A percentile compares a stretch with the other conserved stretches of the same genome.
These are phyloP conservation scores for Trametes pubescens DNA, from an alignment of 1,284 basidiomycete genomes.

Conservation along the genomic window DNA sequence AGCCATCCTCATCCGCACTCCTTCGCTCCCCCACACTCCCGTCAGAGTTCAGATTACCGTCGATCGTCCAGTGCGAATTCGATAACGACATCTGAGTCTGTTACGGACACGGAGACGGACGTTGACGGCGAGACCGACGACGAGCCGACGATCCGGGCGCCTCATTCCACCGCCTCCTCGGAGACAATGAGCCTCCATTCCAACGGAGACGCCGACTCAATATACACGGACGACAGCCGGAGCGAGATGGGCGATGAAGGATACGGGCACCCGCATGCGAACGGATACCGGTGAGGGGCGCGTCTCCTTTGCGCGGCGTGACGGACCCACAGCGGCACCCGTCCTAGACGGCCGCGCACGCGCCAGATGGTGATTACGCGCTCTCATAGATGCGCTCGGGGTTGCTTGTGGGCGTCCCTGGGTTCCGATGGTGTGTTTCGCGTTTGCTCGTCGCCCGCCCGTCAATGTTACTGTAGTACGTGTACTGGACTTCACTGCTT, in stretches of 20 bases:
- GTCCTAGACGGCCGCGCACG: slow-evolving; percentile 14
- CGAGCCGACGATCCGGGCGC: slow-evolving; percentile 75
- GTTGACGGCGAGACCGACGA: slow-evolving; percentile 73
- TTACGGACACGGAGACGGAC: slow-evolving; percentile 53
- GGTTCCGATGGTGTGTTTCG: slow-evolving; percentile 8
- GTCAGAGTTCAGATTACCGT: slow-evolving; percentile 32
- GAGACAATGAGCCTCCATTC: slow-evolving; percentile 49
- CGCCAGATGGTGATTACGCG: slow-evolving; percentile 10
- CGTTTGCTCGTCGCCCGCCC: slow-evolving; percentile 11
- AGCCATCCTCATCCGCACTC: slow-evolving; percentile 15
- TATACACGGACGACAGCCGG: slow-evolving; percentile 38
- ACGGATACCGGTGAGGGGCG: slow-evolving; percentile 27
- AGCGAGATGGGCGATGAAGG: slow-evolving; percentile 32
- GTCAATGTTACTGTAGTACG: slow-evolving; percentile 28
- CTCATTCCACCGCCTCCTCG: slow-evolving; percentile 47
- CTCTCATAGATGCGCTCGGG: slow-evolving; percentile 27
- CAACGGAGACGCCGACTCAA: slow-evolving; percentile 42
- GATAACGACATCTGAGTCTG: slow-evolving; percentile 42
- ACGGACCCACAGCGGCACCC: slow-evolving; percentile 36
- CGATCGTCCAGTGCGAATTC: slow-evolving; percentile 36
- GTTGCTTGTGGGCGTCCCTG: slow-evolving; percentile 16
- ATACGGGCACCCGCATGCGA: slow-evolving; percentile 13
- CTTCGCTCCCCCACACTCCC: slow-evolving; percentile 32
- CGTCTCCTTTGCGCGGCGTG: slow-evolving; percentile 33
- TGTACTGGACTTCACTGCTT: slow-evolving; percentile 31